Evolutionary conservation across 1,139 yeast species (phyloP).

Genomic region (Hanseniaspora sp.): DNA sequence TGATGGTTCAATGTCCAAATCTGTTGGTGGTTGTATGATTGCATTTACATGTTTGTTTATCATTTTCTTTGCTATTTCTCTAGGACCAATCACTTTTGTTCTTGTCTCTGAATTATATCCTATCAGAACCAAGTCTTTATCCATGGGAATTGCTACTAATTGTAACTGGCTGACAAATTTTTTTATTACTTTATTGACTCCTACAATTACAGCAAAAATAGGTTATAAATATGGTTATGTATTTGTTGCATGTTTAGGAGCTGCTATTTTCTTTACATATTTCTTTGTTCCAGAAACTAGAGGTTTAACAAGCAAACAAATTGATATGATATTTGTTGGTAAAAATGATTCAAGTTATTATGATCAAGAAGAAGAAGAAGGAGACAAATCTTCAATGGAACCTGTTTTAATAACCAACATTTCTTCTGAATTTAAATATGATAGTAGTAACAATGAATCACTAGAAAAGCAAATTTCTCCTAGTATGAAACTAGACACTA

Average conservation of each 20-base stretch:
- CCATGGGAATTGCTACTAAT: constrained; percentile 64
- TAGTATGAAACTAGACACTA: not conserved
- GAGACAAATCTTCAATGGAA: not conserved
- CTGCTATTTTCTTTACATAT: constrained; percentile 48
- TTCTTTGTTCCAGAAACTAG: constrained; percentile 61
- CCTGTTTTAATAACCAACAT: not conserved
- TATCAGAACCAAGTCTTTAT: constrained; percentile 59
- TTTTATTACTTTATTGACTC: constrained; percentile 61
- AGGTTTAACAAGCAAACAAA: constrained; percentile 56
- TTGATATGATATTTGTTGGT: constrained; percentile 31
- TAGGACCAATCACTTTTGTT: constrained; percentile 77
- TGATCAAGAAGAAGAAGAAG: not conserved
- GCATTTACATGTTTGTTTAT: constrained; percentile 65
- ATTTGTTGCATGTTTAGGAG: constrained; percentile 52
- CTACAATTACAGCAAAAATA: constrained; percentile 45
- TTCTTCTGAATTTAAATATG: not conserved
- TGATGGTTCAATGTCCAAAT: constrained; percentile 22
- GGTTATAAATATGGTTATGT: constrained; percentile 57
- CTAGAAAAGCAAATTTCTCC: not conserved
- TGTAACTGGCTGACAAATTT: constrained; percentile 71
- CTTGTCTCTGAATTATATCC: constrained; percentile 70
- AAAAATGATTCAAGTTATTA: not conserved
- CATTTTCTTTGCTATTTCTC: constrained; percentile 65
- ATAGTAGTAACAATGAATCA: constrained; percentile 4
- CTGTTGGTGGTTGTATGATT: constrained; percentile 61